Conservation (phyloP, 208 protist genomes). For the Phytomonas sp. region DNA sequence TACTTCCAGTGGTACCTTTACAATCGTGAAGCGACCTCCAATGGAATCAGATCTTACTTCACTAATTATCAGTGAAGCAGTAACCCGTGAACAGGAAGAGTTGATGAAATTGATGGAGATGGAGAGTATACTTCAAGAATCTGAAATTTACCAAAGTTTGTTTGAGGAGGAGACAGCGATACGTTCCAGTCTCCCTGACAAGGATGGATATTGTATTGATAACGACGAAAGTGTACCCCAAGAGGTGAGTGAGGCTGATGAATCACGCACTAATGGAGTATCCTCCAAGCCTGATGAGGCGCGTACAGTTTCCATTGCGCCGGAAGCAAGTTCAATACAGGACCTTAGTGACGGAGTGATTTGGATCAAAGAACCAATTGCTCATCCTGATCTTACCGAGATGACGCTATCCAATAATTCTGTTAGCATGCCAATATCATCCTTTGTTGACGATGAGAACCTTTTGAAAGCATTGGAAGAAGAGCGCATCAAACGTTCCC, state of each 20-base stretch:
- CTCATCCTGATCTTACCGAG: neutral
- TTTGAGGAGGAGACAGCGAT: neutral
- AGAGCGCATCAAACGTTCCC: slow-evolving; percentile 20
- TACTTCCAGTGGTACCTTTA: neutral
- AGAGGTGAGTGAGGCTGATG: neutral
- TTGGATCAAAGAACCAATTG: neutral
- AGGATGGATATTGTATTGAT: neutral
- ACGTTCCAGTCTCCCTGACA: neutral
- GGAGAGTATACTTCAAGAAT: neutral
- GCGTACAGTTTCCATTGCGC: neutral
- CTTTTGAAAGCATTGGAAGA: slow-evolving; percentile 21
- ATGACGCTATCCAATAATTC: neutral
- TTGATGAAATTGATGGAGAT: neutral
- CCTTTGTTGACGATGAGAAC: neutral
- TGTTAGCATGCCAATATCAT: no score
- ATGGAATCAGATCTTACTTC: neutral
- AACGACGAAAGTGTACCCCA: neutral
- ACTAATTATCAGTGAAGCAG: neutral
- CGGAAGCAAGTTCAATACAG: neutral
- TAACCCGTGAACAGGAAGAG: neutral
- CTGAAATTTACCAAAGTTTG: neutral
- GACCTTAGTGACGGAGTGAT: neutral
- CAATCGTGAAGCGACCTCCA: neutral
- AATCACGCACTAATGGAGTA: neutral
- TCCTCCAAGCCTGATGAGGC: neutral